Evolutionary conservation across 441 rosid species (phyloP), one percentile per base, ranked within the genome.

Genomic region (Populus tomentosa): DNA sequence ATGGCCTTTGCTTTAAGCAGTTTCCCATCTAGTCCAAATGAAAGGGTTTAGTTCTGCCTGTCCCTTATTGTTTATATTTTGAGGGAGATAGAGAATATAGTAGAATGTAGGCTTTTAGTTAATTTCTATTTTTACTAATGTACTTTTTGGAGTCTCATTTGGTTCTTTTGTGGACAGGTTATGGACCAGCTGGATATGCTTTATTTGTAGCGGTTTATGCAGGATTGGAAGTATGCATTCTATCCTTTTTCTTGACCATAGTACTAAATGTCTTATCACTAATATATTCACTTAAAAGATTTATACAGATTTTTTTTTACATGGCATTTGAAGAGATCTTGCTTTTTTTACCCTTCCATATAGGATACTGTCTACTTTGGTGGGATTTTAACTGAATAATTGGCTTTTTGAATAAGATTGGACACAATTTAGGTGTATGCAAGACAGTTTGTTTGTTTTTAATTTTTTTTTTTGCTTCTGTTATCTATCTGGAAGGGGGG

Each of bases 161-260:
- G 7, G 73, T 10, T 85, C 42, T 71, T 81, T 70, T 23, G 32
- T 78, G 67, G 24, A 69, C 89, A 95, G 99, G 95, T 82, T 90
- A 93, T 82, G 99, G 99, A 40, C 88, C 99, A 0, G 90, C 94
- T 81, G 99, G 99, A 63, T 95, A 95, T 84, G 99, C 97, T 63
- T 70, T 95, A 73, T 95, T 95, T 85, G 89, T 95, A 61, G 95
- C 92, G 38, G 96, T 90, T 5, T 93, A 95, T 82, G 98, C 98
- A 56, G 98, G 98, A 32, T 83, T 95, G 78, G 98, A 95, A 87
- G 98, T 90, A 90, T 83, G 89, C 32, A 68, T 68, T 70, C 83
- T 64, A 65, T 63, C 16, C 2, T 63, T 38, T 69, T 70, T 67
- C 74, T 78, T n/a, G 35, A 42, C 42, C 73, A 73, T 65, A 6